These are phyloP conservation scores for Veloboletus limbatus DNA, from an alignment of 1,284 basidiomycete species.

Conservation along the genomic window DNA sequence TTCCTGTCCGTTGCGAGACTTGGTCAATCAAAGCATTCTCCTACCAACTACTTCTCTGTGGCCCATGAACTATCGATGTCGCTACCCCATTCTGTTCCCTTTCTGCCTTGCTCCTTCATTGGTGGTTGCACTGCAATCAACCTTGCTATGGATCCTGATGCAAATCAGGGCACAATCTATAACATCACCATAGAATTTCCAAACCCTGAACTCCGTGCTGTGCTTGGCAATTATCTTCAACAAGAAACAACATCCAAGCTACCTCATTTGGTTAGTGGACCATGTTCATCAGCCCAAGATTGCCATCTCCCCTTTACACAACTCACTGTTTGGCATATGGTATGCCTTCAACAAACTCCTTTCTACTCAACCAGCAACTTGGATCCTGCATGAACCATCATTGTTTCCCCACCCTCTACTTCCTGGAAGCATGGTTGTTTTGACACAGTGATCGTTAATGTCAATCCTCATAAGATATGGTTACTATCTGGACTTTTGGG, in stretches of 20 bases:
- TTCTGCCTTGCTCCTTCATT: background rate
- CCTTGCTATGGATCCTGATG: background rate
- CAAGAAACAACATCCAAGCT: background rate
- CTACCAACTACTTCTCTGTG: background rate
- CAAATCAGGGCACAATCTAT: background rate
- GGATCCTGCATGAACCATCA: background rate
- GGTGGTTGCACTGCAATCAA: background rate
- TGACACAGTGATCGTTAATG: background rate
- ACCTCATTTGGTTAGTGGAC: background rate
- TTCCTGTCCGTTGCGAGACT: background rate
- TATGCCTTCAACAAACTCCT: background rate
- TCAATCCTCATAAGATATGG: background rate
- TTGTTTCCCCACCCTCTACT: background rate
- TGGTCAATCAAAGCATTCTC: background rate
- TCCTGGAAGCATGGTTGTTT: background rate
- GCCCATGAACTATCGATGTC: background rate
- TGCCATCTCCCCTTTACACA: background rate
- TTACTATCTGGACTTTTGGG: background rate
- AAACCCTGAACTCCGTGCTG: background rate
- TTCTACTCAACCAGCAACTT: background rate
- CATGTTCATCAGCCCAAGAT: background rate
- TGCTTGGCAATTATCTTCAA: background rate
- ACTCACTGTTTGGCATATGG: background rate
- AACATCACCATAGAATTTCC: background rate
- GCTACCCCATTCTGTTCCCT: background rate